Conservation (phyloP, 148 eudicot species). For the Rheum nobile region DNA sequence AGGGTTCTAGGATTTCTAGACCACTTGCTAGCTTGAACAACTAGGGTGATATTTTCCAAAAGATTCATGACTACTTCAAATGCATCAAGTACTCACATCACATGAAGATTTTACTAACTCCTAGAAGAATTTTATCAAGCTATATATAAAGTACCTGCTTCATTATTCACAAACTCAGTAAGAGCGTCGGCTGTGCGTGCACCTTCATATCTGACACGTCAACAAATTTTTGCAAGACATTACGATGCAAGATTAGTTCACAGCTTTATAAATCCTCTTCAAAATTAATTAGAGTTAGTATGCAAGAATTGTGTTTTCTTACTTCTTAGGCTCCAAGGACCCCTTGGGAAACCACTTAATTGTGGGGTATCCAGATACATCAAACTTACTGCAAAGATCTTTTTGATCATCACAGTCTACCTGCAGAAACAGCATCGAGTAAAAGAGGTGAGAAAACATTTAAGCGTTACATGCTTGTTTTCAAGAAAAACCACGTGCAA, state of each 20-base stretch:
- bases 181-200: constrained; percentile 86
- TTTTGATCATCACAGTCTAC: constrained; percentile 98
- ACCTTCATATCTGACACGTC: constrained; percentile 71
- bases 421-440: constrained; percentile 21
- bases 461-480: not conserved
- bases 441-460: not conserved
- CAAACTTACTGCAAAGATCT: constrained; percentile 65
- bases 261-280: not conserved
- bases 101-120: not conserved
- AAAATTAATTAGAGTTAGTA: not conserved
- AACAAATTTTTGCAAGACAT: not conserved
- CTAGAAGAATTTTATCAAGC: not conserved
- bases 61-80: too few relatives aligned
- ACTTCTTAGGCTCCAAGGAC: constrained; percentile 93
- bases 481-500: not conserved
- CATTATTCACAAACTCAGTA: constrained; percentile 61
- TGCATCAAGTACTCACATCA: not conserved
- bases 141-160: constrained; percentile 51
- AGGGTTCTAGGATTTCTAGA: too few relatives aligned
- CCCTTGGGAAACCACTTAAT: constrained; percentile 98
- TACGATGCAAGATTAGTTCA: not conserved
- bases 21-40: too few relatives aligned
- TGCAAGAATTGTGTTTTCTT: constrained; percentile 12
- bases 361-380: constrained; percentile 89
- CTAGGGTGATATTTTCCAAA: too few relatives aligned